Conservation (phyloP, 345 rosid genomes). For the Salix viminalis region DNA sequence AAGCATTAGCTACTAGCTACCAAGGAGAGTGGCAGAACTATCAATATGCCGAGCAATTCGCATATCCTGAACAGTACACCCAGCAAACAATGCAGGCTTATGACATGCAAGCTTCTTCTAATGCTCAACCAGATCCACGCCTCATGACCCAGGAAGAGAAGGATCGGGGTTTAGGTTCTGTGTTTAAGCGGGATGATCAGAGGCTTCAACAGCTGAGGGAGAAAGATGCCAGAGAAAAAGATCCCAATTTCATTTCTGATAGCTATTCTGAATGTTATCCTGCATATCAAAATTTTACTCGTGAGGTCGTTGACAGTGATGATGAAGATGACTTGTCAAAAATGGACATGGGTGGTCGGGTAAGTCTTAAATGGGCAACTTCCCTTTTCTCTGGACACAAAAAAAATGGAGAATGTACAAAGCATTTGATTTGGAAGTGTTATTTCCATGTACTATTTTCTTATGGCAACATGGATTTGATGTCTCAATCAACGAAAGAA, state of each 20-base stretch:
- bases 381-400: background rate
- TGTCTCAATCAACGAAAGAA: too few species aligned
- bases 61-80: conserved; percentile 76
- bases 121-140: conserved; percentile 60
- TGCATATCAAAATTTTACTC: conserved; percentile 93
- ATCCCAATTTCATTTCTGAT: conserved; percentile 90
- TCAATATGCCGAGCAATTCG: conserved; percentile 80
- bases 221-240: conserved; percentile 87
- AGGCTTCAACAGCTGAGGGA: conserved; percentile 92
- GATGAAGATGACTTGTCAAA: conserved; percentile 91
- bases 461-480: too few species aligned
- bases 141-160: conserved; percentile 98
- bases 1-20: conserved; percentile 66
- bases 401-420: background rate
- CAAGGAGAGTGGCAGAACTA: conserved; percentile 90
- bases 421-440: too few species aligned
- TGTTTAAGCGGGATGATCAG: conserved; percentile 94
- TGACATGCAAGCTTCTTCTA: conserved; percentile 48
- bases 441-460: too few species aligned
- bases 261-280: conserved; percentile 99
- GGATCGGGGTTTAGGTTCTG: conserved; percentile 96
- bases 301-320: conserved; percentile 87
- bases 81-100: conserved; percentile 46
- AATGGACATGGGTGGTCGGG: conserved; percentile 99
- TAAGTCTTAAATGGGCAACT: conserved; percentile 22